These are phyloP conservation scores for Allomyces javanicus DNA, from an alignment of 192 early-diverging fungal species.

Conservation along the genomic window DNA sequence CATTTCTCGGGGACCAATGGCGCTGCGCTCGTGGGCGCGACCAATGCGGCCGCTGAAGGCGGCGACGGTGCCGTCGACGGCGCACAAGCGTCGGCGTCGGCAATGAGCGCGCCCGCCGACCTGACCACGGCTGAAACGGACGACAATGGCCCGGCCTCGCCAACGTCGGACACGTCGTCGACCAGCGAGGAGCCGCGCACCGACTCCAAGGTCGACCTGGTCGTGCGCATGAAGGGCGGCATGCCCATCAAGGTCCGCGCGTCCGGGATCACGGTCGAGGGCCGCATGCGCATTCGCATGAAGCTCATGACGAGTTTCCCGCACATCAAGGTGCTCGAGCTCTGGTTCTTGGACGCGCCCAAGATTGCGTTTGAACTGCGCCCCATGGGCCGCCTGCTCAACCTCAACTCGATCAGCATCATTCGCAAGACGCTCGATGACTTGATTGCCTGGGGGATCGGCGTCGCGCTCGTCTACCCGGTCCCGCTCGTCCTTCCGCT, in stretches of 20 bases:
- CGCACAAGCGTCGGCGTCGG: slow-evolving; percentile 9
- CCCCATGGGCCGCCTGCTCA: slow-evolving; percentile 43
- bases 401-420: neutral
- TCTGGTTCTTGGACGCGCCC: slow-evolving; percentile 70
- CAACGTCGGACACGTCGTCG: neutral
- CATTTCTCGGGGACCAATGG: slow-evolving; percentile 3
- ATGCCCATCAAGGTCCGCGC: slow-evolving; percentile 73
- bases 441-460: neutral
- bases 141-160: slow-evolving; percentile 12
- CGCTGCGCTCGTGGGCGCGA: neutral
- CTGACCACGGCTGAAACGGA: slow-evolving; percentile 45
- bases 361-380: slow-evolving; percentile 72
- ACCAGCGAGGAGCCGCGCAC: slow-evolving; percentile 17
- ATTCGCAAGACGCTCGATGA: neutral
- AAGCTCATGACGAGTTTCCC: slow-evolving; percentile 75
- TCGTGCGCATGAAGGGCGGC: slow-evolving; percentile 64
- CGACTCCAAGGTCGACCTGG: slow-evolving; percentile 73
- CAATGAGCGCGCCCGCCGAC: slow-evolving; percentile 68
- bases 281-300: slow-evolving; percentile 55
- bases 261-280: slow-evolving; percentile 44
- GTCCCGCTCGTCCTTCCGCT: neutral
- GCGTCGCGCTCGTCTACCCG: neutral
- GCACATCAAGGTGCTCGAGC: slow-evolving; percentile 61
- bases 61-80: neutral
- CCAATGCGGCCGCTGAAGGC: neutral